Percentiles rank a stretch among this genome's conserved stretches.
Evolutionary conservation across 2,329 filamentous ascomycete species (phyloP).

Genomic region (Aquanectria penicillioides): DNA sequence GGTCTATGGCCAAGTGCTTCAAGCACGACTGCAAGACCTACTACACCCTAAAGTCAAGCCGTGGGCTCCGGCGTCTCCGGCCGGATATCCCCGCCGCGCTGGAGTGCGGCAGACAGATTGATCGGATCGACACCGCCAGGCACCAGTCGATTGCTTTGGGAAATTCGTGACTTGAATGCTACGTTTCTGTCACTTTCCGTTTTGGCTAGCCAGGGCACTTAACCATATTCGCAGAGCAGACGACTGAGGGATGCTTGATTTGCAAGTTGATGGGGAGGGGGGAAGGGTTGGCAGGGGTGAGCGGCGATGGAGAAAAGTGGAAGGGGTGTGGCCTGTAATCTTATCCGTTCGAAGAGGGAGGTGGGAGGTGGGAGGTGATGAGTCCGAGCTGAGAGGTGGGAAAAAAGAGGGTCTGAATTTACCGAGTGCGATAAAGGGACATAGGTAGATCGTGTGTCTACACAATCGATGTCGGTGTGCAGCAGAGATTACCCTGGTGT

Average conservation of each 20-base stretch:
- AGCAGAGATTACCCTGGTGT: no score
- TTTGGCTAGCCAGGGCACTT: constrained; percentile 18
- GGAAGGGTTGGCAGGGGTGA: background rate
- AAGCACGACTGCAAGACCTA: background rate
- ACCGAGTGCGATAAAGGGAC: background rate
- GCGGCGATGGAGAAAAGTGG: background rate
- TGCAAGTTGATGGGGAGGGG: background rate
- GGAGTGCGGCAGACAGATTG: constrained; percentile 25
- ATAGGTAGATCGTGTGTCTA: no score
- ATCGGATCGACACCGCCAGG: constrained; percentile 26
- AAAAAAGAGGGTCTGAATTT: constrained; percentile 20
- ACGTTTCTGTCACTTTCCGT: constrained; percentile 12
- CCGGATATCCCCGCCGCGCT: constrained; percentile 15
- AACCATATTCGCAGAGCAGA: background rate
- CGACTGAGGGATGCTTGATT: constrained; percentile 4
- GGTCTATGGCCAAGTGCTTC: constrained; percentile 5
- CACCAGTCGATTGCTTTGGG: constrained; percentile 19
- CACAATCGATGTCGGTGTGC: no score
- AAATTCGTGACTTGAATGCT: constrained; percentile 25
- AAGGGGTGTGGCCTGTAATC: constrained; percentile 7
- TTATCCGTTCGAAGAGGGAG: background rate
- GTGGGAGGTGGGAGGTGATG: constrained; percentile 7
- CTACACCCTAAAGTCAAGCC: constrained; percentile 10
- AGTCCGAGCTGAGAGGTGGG: background rate
- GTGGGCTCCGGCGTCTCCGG: constrained; percentile 18